Base-by-base conservation (phyloP, 352 stramenopile genomes). In the Phytophthora brassicae region DNA sequence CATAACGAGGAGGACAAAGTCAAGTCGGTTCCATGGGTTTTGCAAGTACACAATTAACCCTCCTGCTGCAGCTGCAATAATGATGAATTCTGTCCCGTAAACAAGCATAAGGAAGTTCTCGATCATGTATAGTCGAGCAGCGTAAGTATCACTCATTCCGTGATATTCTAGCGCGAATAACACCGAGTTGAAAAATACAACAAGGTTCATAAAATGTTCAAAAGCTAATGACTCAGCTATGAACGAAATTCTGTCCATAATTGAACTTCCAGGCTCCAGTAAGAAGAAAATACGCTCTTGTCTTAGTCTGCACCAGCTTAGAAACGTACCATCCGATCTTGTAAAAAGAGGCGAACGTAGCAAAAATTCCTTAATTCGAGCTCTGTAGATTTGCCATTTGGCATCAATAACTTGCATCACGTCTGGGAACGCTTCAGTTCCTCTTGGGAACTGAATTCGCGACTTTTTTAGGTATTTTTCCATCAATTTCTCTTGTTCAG, bases 161-260 rank as follows among this genome's bases (percentile, higher is more conserved):
- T 89, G 77, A 33, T 91, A 92, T 58, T 93, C 84, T 19, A 93
- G 76, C 9, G 84, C 78, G 9, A 93, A 90, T 9, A 95, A 60
- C 0, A 93, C 50, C 1, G 80, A 82, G 66, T 93, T 95, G 23
- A 75, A 57, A 42, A 95, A 84, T 4, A 95, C 82, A 12, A 92
- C 64, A 4, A 73, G 23, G 49, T 92, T 93, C 75, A 93, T 91
- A 24, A 87, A 70, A 48, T 91, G 77, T 48, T 95, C 84, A 24
- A 95, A 93, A 0, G 76, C 47, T 7, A 77, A 42, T 0, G 78
- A 88, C 23, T 91, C 81, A 9, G 70, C 76, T 12, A 89, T 67
- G 16, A 60, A 60, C 0, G 64, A 62, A 11, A 93, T 74, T 26
- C 48, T 75, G 12, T 87, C 78, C 65, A 92, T 85, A 7, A 69